Conservation (phyloP, 2,329 filamentous ascomycete genomes). For the Calonectria hongkongensis region DNA sequence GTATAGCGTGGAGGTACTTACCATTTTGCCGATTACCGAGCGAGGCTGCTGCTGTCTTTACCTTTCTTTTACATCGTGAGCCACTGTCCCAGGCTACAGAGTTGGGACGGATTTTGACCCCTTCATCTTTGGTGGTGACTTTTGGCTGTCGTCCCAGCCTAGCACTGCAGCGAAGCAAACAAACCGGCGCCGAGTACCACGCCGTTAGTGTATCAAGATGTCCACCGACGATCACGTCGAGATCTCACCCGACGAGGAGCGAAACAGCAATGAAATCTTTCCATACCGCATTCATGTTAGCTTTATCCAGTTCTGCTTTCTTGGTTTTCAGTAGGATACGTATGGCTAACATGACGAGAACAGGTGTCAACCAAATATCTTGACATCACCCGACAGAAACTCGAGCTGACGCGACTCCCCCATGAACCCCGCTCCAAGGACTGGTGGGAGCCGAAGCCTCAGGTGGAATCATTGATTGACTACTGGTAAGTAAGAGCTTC, state of each 20-base stretch:
- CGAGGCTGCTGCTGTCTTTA: conserved; percentile 28
- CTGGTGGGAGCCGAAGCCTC: conserved; percentile 77
- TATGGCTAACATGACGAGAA: conserved; percentile 53
- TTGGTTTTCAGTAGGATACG: neutral
- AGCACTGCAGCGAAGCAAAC: conserved; percentile 1
- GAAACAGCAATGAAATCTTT: conserved; percentile 66
- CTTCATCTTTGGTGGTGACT: neutral
- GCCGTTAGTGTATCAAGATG: conserved; percentile 41
- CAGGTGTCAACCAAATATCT: conserved; percentile 81
- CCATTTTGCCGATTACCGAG: conserved; percentile 37
- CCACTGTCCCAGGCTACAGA: conserved; percentile 15
- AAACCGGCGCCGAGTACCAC: neutral
- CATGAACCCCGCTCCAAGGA: conserved; percentile 72
- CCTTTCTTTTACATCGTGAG: conserved; percentile 30
- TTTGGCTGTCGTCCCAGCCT: neutral
- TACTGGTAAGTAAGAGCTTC: conserved; percentile 70
- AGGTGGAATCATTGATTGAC: conserved; percentile 79
- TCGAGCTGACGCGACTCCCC: conserved; percentile 79
- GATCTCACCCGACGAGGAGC: conserved; percentile 44
- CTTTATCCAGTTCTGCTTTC: conserved; percentile 38
- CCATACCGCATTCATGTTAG: conserved; percentile 76
- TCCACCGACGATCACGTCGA: conserved; percentile 44
- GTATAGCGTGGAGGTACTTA: conserved; percentile 27
- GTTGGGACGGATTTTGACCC: conserved; percentile 2
- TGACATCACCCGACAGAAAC: conserved; percentile 79